These are phyloP conservation scores for Aspergillus felis DNA, from an alignment of 2,329 filamentous ascomycete genomes.

Conservation along the genomic window DNA sequence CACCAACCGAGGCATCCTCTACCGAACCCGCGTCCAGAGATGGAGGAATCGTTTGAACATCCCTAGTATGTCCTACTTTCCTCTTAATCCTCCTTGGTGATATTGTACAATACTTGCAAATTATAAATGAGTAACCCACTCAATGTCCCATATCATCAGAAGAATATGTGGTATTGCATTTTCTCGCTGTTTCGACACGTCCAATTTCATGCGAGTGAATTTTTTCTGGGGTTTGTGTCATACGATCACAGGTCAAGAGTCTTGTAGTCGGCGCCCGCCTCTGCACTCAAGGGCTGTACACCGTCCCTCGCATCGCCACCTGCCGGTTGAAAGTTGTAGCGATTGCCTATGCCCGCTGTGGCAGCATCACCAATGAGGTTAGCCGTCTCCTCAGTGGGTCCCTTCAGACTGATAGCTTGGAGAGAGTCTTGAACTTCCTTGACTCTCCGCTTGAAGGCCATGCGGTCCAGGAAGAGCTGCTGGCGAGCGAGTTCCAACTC, in stretches of 20 bases:
- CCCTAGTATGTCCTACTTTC: background rate
- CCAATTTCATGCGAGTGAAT: background rate
- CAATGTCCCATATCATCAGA: background rate
- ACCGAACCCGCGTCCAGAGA: background rate
- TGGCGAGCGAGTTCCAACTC: slow-evolving; percentile 90
- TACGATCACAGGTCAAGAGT: slow-evolving; percentile 37
- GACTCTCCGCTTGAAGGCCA: slow-evolving; percentile 85
- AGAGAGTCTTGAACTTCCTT: slow-evolving; percentile 75
- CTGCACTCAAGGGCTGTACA: slow-evolving; percentile 39
- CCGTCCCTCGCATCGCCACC: slow-evolving; percentile 27
- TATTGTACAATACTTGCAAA: slow-evolving; percentile 22
- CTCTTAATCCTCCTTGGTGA: slow-evolving; percentile 6
- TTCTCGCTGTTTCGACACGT: background rate
- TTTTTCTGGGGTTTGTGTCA: slow-evolving; percentile 4
- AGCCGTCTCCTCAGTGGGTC: slow-evolving; percentile 39
- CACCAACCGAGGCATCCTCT: slow-evolving; percentile 7
- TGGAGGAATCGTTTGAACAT: background rate
- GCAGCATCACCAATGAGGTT: slow-evolving; percentile 33
- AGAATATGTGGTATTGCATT: background rate
- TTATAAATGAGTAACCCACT: slow-evolving; percentile 11
- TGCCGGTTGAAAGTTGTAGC: slow-evolving; percentile 39
- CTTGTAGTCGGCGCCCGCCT: slow-evolving; percentile 40
- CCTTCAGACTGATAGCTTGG: slow-evolving; percentile 40
- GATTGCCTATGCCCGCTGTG: slow-evolving; percentile 34
- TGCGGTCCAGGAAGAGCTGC: slow-evolving; percentile 86